Evolutionary conservation across 73 alveolate genomes (phyloP).

Genomic region (Tetrahymena elliotti): DNA sequence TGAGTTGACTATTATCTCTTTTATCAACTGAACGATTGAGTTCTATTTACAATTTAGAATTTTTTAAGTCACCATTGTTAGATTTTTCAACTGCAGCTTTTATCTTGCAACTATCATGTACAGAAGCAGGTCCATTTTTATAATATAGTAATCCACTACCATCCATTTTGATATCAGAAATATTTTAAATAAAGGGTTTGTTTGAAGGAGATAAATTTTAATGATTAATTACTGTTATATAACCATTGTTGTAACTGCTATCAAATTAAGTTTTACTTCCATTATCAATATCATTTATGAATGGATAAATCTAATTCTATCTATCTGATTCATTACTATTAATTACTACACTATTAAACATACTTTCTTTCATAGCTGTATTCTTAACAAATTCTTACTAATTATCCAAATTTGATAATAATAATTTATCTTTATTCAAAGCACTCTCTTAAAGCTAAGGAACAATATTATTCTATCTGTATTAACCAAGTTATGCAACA

Average conservation of each 20-base stretch:
- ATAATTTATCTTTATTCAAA: neutral
- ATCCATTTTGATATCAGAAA: neutral
- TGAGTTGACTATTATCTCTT: neutral
- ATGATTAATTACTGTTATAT: neutral
- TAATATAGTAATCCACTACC: neutral
- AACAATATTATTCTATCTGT: neutral
- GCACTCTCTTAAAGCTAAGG: neutral
- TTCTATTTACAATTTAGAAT: neutral
- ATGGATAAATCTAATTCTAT: neutral
- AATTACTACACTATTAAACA: neutral
- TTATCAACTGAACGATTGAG: neutral
- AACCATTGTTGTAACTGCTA: neutral
- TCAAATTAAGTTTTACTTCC: neutral
- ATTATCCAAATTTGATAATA: neutral
- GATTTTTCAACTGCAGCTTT: neutral
- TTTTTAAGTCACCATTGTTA: neutral
- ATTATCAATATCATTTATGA: neutral
- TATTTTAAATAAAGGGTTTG: neutral
- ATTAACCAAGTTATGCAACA: neutral
- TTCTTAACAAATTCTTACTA: neutral
- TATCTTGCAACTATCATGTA: neutral
- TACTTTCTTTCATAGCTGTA: neutral
- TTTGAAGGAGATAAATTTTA: neutral
- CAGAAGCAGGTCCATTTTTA: neutral
- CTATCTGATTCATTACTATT: neutral